A percentile compares a stretch with the other conserved stretches of the same genome.
These are phyloP conservation scores for Leptomonas pyrrhocoris DNA, from an alignment of 208 protist species.

Conservation along the genomic window DNA sequence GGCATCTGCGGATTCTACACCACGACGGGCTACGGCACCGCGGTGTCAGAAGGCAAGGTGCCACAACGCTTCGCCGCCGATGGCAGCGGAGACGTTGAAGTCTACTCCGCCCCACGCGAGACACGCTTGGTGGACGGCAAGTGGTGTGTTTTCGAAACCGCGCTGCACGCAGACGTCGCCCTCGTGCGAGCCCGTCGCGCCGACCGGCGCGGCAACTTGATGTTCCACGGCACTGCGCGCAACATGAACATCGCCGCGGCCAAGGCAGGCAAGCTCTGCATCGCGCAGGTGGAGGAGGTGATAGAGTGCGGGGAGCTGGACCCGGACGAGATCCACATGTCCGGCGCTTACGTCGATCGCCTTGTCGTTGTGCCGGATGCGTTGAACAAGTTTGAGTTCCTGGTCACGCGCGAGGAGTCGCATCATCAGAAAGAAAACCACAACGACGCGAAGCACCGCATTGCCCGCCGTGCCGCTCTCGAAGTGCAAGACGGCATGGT, in stretches of 20 bases:
- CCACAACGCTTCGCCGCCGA: constrained; percentile 89
- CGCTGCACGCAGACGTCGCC: constrained; percentile 89
- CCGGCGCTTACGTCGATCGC: constrained; percentile 93
- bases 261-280: constrained; percentile 80
- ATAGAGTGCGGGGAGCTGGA: constrained; percentile 89
- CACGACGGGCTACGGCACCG: constrained; percentile 91
- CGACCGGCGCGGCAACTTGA: constrained; percentile 71
- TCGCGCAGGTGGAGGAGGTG: constrained; percentile 95
- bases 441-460: constrained; percentile 68
- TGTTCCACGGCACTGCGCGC: constrained; percentile 87
- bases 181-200: constrained; percentile 94
- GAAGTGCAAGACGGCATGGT: constrained; percentile 96
- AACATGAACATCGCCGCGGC: constrained; percentile 94
- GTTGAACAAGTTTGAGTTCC: constrained; percentile 30
- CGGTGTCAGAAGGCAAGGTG: constrained; percentile 73
- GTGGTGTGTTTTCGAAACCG: constrained; percentile 91
- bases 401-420: constrained; percentile 23
- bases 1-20: constrained; percentile 97
- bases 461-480: constrained; percentile 91
- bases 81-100: constrained; percentile 66
- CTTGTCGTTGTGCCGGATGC: constrained; percentile 66
- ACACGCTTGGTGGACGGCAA: constrained; percentile 80
- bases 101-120: constrained; percentile 71
- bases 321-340: constrained; percentile 92
- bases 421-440: constrained; percentile 12